Evolutionary conservation across 805 yeast genomes (phyloP), one percentile per base, ranked within the genome.

Genomic region (Candida qinlingensis): DNA sequence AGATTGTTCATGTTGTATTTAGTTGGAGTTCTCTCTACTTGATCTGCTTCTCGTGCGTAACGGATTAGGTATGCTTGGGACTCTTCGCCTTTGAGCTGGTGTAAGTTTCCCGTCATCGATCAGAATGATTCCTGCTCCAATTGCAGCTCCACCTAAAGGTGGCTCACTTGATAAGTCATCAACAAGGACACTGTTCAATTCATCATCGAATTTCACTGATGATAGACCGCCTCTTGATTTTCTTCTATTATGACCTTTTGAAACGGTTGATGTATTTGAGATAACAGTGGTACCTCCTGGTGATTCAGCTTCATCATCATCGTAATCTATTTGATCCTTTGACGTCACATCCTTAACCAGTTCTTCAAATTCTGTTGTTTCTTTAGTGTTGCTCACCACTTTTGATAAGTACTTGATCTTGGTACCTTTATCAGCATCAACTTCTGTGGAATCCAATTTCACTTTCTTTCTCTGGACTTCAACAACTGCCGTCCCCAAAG

Each of bases 11-110:
- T 19, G 19, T 36, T 26, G 27, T 13, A 12, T 2, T 41, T 37
- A 60, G 12, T 41, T 51, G 3, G 63, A 60, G 41, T 47, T 57
- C 45, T 59, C 60, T 28, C 61, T 53, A 9, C 62, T 57, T 1
- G 62, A 51, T 34, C 61, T 50, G 41, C 62, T 57, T 51, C 66
- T 51, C 1, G 66, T 62, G 41, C 66, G 42, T 30, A 60, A 34
- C 1, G 66, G 65, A 13, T 57, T 62, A 3, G 60, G 48, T 1
- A 60, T 45, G 4, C 61, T 50, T 2, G 66, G 66, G 0, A 53
- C 50, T 37, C 66, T 46, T 50, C 65, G 55, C 46, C 60, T 53
- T 35, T 61, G 64, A 9, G 65, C 49, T 2, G 64, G 50, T 2
- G 60, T 55, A 29, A 61, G n/a, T 6, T 36, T 33, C 11, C 30